Base-by-base conservation (phyloP, 257 asterid species). In the Ballota nigra region DNA sequence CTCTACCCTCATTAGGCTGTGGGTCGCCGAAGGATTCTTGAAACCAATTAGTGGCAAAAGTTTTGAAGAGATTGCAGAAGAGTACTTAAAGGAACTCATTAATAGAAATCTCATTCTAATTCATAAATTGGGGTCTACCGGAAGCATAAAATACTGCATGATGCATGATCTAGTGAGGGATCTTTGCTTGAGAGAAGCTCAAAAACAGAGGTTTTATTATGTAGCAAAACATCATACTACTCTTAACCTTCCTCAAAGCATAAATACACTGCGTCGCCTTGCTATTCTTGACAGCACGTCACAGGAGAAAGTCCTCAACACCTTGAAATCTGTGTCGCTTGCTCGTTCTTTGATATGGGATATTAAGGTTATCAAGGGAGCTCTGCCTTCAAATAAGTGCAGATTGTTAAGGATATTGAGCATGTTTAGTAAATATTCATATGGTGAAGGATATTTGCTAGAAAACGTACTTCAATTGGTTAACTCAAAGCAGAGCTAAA, bases 141-240 rank as follows among this genome's bases (percentile, higher is more conserved):
- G 76, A 4, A 53, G 38, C 0, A 33, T 76, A 6, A 63, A 40
- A 20, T n/a, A 3, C 8, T 68, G 63, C 20, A 49, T 19, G 1
- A 12, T 75, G 20, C 79, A 75, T 65, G 80, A 76, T 52, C 67
- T 69, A 6, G 9, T 63, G 49, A 75, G 69, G 31, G 79, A 75
- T n/a, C n/a, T n/a, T n/a, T n/a, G n/a, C n/a, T n/a, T n/a, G n/a
- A n/a, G n/a, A n/a, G n/a, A n/a, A n/a, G n/a, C n/a, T n/a, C n/a
- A n/a, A n/a, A n/a, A n/a, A n/a, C n/a, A n/a, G n/a, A n/a, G n/a
- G n/a, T n/a, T n/a, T 20, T 19, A n/a, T 40, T 2, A 13, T 24
- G 36, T 12, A n/a, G 9, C n/a, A 4, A 69, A 22, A 24, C 22
- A 58, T 4, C 11, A 33, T 29, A 29, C 34, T 4, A 22, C 18